Evolutionary conservation across 2,329 filamentous ascomycete species (phyloP), one percentile per base, ranked within the genome.

Genomic region (Neofusicoccum kwambonambiense): DNA sequence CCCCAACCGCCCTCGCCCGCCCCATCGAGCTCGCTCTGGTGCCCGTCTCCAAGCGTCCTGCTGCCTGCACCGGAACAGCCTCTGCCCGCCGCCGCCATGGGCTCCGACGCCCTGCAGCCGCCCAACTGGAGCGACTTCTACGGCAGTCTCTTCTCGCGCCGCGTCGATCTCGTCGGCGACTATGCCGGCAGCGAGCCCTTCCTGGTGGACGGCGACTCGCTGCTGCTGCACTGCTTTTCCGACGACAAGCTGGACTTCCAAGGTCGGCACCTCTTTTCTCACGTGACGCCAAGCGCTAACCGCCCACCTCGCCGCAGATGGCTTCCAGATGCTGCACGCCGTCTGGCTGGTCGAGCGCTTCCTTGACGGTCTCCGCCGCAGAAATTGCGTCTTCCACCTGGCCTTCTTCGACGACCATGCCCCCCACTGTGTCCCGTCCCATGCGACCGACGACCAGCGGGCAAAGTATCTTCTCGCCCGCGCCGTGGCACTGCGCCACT

Each of bases 131-230:
- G 27, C 15, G 27, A 44, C 2, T 27, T 60, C 47, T 77, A 77
- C 66, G 70, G 73, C 7, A 74, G 69, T 61, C 69, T 77, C 47
- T 74, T 70, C 70, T 75, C 73, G 66, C 74, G 76, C 45, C 73
- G 75, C 41, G 73, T 78, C 61, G 75, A 78, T 66, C 83, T 93
- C 2, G 85, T 92, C 3, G 89, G 90, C 45, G 90, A 93, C 72
- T 93, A 90, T 75, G 89, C 89, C 3, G 90, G 90, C 22, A 86
- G 86, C 66, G 90, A 92, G 72, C 81, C 89, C 11, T 93, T 92
- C 72, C 79, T 89, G 22, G 83, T 93, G 35, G 89, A 93, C 68
- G 90, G 90, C 35, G 89, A 93, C 70, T 89, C 89, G 0, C 75
- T 93, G n/a, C 78, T 93, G 11, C 78, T 86, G 6, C 78, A 90